Evolutionary conservation across 257 asterid genomes (phyloP), one percentile per base, ranked within the genome.

Genomic region (Perilla frutescens): DNA sequence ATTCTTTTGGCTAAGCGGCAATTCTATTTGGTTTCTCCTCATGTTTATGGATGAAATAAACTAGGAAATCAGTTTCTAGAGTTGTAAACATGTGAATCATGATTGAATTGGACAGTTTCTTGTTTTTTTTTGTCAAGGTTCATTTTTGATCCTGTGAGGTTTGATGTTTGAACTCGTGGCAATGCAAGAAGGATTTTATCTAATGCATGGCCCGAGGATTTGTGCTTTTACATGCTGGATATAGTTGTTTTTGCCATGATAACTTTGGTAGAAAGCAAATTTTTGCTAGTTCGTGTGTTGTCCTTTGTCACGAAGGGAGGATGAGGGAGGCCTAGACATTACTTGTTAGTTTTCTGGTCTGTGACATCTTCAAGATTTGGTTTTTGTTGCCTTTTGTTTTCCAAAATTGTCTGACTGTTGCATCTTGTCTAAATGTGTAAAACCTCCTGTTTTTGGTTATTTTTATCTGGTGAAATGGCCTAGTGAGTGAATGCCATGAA

Each of bases 151-250:
- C 37, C 11, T 34, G 45, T 61, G 32, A 63, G 63, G 31, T 54
- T 4, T 62, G 55, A 58, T 49, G 58, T 74, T 34, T 10, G 31
- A 62, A 62, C 37, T 62, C 7, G 37, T 4, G 4, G 47, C 13
- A 62, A 70, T 64, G 59, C 7, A 55, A 68, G 68, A 32, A 62
- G 43, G 64, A 64, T 37, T 37, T 66, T 34, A 9, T 9, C 32
- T 6, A 11, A 41, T 56, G 10, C 39, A 44, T 32, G 64, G 3
- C 47, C 47, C 50, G 49, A 32, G 62, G 31, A 36, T 5, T 47
- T 70, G 41, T 62, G 59, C 48, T 70, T 69, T 53, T 36, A 10
- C 26, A 58, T 59, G 56, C 8, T 20, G 6, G n/a, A 39, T 13
- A n/a, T 9, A 15, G 66, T 43, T 41, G 56, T 10, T 45, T 32